Evolutionary conservation across 805 yeast species (phyloP).

Genomic region (Metschnikowia shivogae): DNA sequence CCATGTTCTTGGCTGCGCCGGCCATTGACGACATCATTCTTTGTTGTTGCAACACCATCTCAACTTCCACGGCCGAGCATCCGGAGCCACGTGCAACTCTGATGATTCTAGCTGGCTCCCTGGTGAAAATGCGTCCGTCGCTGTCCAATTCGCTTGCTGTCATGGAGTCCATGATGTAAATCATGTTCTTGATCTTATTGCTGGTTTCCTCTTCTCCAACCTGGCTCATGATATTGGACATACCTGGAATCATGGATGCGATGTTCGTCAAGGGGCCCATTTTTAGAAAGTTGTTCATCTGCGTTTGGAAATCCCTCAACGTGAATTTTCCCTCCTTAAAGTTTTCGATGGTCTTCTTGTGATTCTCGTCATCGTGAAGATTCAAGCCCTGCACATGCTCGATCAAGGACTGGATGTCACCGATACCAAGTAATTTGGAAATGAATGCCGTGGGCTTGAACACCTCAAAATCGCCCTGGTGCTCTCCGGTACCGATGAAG

Average conservation of each 20-base stretch:
- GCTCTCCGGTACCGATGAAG: constrained; percentile 98
- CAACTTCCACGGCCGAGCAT: constrained; percentile 86
- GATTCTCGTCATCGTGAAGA: constrained; percentile 60
- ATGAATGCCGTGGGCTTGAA: constrained; percentile 87
- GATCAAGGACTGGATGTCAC: constrained; percentile 89
- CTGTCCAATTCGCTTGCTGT: constrained; percentile 84
- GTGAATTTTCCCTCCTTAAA: constrained; percentile 94
- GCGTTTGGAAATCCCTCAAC: constrained; percentile 84
- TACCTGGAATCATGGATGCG: constrained; percentile 93
- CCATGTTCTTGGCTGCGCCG: constrained; percentile 54
- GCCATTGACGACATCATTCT: constrained; percentile 95
- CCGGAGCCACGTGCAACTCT: constrained; percentile 96
- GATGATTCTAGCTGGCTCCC: constrained; percentile 79
- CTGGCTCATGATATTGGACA: constrained; percentile 77
- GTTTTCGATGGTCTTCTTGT: constrained; percentile 86
- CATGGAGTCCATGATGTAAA: constrained; percentile 93
- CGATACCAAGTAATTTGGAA: constrained; percentile 90
- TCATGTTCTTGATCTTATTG: constrained; percentile 79
- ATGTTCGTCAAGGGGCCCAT: constrained; percentile 96
- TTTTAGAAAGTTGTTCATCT: constrained; percentile 90
- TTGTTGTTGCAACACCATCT: constrained; percentile 85
- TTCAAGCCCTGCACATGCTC: constrained; percentile 89
- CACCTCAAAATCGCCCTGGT: constrained; percentile 85
- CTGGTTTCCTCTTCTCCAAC: constrained; percentile 91
- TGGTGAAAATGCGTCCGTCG: constrained; percentile 77